Percentiles rank a stretch among this genome's conserved stretches.
phyloP scores from a whole-genome alignment of 2,329 filamentous ascomycete genomes.

The Aspergillus awamori region DNA sequence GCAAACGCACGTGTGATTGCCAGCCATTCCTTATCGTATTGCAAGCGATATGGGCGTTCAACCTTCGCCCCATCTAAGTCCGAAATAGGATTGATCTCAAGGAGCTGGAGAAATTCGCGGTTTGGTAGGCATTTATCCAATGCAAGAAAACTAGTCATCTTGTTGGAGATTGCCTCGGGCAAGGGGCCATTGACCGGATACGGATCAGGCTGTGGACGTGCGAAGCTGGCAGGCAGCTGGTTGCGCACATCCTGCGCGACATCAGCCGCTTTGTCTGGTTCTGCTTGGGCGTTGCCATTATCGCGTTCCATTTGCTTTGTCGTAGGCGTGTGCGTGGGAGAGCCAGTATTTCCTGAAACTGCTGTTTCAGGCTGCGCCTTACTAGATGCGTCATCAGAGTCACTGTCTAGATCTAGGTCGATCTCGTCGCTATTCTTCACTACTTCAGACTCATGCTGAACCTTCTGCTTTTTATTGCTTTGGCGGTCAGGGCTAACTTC shows the following conservation, averaged over 20 bases:
- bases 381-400: constrained; percentile 24
- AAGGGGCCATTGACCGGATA: constrained; percentile 62
- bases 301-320: neutral
- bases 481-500: constrained; percentile 13
- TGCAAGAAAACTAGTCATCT: constrained; percentile 78
- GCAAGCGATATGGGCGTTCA: constrained; percentile 60
- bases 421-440: constrained; percentile 58
- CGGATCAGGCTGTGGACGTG: constrained; percentile 41
- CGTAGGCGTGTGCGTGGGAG: neutral
- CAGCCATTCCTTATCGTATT: constrained; percentile 94
- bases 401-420: constrained; percentile 36
- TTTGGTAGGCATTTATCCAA: constrained; percentile 87
- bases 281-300: neutral
- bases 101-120: constrained; percentile 79
- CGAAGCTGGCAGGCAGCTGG: constrained; percentile 76
- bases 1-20: constrained; percentile 86
- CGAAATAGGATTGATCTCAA: constrained; percentile 61
- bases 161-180: constrained; percentile 75
- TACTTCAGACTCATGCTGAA: constrained; percentile 16
- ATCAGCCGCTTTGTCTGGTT: constrained; percentile 24
- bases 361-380: constrained; percentile 13
- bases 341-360: neutral
- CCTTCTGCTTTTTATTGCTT: constrained; percentile 26
- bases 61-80: constrained; percentile 22
- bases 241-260: constrained; percentile 69